These are phyloP conservation scores for Emergomyces orientalis DNA, from an alignment of 2,329 filamentous ascomycete genomes.

Conservation along the genomic window DNA sequence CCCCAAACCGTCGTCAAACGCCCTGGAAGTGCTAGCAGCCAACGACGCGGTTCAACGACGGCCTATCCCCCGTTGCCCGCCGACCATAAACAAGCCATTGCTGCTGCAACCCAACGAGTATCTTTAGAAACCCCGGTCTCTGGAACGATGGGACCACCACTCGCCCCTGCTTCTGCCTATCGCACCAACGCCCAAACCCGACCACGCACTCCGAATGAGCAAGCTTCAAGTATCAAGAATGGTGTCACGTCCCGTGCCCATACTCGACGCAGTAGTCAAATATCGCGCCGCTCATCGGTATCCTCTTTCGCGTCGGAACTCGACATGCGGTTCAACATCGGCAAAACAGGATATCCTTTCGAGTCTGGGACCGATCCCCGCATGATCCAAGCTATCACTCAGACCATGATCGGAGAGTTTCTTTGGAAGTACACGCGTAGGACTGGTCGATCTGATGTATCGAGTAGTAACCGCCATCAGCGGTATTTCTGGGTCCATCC, in stretches of 20 bases:
- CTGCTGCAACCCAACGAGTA: constrained; percentile 59
- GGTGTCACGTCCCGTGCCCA: constrained; percentile 51
- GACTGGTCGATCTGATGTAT: constrained; percentile 78
- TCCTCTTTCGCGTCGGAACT: constrained; percentile 94
- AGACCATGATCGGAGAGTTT: constrained; percentile 99
- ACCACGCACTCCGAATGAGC: constrained; percentile 53
- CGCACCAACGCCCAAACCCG: constrained; percentile 41
- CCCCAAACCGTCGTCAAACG: constrained; percentile 39
- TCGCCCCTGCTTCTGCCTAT: constrained; percentile 68
- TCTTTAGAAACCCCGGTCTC: constrained; percentile 34
- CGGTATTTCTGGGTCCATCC: constrained; percentile 99
- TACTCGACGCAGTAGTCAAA: constrained; percentile 33
- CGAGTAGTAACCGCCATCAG: constrained; percentile 69
- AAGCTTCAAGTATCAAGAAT: constrained; percentile 39
- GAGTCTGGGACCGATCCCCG: constrained; percentile 74
- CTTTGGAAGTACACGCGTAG: constrained; percentile 99
- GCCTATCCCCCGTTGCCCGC: constrained; percentile 63
- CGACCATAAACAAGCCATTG: constrained; percentile 77
- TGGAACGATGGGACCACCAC: constrained; percentile 70
- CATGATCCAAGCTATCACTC: constrained; percentile 98
- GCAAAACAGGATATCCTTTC: constrained; percentile 50
- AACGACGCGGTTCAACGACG: constrained; percentile 38
- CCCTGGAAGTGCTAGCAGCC: constrained; percentile 65
- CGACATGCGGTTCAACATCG: constrained; percentile 79
- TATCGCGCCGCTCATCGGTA: constrained; percentile 68